Evolutionary conservation across 1,284 basidiomycete species (phyloP), one percentile per base, ranked within the genome.

Genomic region (Inonotus obliquus): DNA sequence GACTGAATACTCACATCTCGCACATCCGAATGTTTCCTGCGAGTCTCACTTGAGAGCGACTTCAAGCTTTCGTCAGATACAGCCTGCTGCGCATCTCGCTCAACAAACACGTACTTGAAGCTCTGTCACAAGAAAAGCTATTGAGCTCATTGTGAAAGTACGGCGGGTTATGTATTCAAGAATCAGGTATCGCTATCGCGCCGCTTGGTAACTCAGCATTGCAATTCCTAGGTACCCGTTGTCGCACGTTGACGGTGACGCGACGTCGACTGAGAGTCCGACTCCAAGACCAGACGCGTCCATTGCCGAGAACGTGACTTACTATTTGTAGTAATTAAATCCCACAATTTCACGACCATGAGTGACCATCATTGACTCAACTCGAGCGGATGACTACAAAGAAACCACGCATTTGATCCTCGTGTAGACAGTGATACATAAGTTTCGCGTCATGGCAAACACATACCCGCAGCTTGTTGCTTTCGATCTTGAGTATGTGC

Each of bases 11-110:
- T 65, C 69, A 91, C 91, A 79, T 94, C 91, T 67, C 86, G 86
- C 65, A 94, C 88, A 70, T 94, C 90, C 14, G 90, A 86, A 70
- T 94, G 85, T 67, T 90, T 87, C 64, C 92, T 77, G 64, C 88
- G 83, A 29, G 90, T 91, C 75, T 94, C 92, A 64, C 86, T 89
- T 2, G 89, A 82, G 64, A 94, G 75, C 44, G 88, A 85, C 82
- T 92, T 69, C n/a, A 55, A 45, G 35, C 48, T 35, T 23, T 19
- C 57, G 38, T 10, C 54, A 32, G 25, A 13, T 51, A 29, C n/a
- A n/a, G 23, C 32, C 25, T 37, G 21, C 47, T 49, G 27, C 37
- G 37, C 44, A 32, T 11, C 19, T 2, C 57, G 10, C 35, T 38
- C 27, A 14, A 48, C 35, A 35, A n/a, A n/a, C 27, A 56, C 60